phyloP scores from a whole-genome alignment of 257 asterid species.

The Rhazya stricta region DNA sequence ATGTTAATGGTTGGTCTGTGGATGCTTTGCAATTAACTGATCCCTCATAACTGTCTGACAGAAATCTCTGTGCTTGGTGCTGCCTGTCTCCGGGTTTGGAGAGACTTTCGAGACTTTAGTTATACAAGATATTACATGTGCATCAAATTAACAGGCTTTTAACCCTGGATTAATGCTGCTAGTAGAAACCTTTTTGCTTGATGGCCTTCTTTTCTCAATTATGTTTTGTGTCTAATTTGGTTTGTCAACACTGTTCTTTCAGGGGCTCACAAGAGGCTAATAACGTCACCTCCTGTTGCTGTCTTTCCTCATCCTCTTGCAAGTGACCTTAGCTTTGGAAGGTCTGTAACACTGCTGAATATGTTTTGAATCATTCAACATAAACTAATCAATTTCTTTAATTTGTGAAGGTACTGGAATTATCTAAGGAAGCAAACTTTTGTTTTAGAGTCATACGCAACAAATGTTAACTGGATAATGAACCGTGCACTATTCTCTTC shows the following conservation, averaged over 20 bases:
- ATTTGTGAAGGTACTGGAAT: slow-evolving; percentile 82
- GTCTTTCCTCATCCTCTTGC: slow-evolving; percentile 99
- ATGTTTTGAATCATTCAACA: slow-evolving; percentile 15
- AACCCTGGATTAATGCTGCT: not conserved
- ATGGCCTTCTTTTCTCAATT: not conserved
- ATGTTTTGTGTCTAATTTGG: not conserved
- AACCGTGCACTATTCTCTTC: slow-evolving; percentile 81
- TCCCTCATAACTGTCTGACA: not conserved
- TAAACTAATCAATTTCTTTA: slow-evolving; percentile 12
- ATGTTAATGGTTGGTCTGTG: not conserved
- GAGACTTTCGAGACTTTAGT: not conserved
- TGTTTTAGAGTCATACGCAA: slow-evolving; percentile 88
- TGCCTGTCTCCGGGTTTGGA: not conserved
- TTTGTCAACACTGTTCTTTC: slow-evolving; percentile 4
- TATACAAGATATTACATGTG: not conserved
- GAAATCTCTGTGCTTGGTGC: not conserved
- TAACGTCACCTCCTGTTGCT: slow-evolving; percentile 93
- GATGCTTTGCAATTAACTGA: not conserved
- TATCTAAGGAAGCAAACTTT: slow-evolving; percentile 97
- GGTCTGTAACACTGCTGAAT: slow-evolving; percentile 42
- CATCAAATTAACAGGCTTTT: not conserved
- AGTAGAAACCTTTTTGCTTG: not conserved
- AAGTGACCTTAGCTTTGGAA: slow-evolving; percentile 89
- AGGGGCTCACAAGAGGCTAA: slow-evolving; percentile 91
- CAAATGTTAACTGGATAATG: slow-evolving; percentile 84